Evolutionary conservation across 2,329 filamentous ascomycete species (phyloP).

Genomic region (Oidium heveae): DNA sequence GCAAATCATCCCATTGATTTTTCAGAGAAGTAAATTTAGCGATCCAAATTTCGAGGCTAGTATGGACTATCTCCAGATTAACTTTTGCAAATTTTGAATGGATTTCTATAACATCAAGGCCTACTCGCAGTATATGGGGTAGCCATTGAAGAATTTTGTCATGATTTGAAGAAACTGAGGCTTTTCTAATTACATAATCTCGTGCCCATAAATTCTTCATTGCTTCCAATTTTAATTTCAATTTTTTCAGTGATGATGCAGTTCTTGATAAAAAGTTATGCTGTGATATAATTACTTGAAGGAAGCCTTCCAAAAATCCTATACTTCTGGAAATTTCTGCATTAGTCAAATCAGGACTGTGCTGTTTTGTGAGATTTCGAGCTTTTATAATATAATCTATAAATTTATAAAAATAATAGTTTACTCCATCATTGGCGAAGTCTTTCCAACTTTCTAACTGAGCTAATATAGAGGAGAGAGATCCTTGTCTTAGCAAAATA

Average conservation of each 20-base stretch:
- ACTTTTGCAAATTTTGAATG: conserved; percentile 37
- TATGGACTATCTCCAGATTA: conserved; percentile 20
- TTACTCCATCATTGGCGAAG: conserved; percentile 19
- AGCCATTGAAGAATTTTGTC: conserved; percentile 29
- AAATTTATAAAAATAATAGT: conserved; percentile 57
- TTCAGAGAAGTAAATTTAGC: conserved; percentile 21
- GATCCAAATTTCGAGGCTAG: conserved; percentile 25
- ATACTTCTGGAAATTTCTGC: conserved; percentile 58
- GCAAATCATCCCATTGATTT: conserved; percentile 18
- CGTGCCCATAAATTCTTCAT: conserved; percentile 19
- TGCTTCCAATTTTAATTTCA: conserved; percentile 9
- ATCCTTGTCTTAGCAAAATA: conserved; percentile 46
- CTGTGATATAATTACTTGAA: conserved; percentile 39
- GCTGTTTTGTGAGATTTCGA: conserved; percentile 40
- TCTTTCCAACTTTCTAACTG: conserved; percentile 19
- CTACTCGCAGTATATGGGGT: conserved; percentile 39
- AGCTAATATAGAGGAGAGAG: conserved; percentile 44
- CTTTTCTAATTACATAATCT: conserved; percentile 6
- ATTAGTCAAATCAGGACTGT: conserved; percentile 63
- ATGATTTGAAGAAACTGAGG: conserved; percentile 6
- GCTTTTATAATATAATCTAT: conserved; percentile 47
- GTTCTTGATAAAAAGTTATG: conserved; percentile 16
- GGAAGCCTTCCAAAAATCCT: conserved; percentile 66
- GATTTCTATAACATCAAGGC: conserved; percentile 32
- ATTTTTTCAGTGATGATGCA: conserved; percentile 2